Evolutionary conservation across 2,329 filamentous ascomycete species (phyloP), one percentile per base, ranked within the genome.

Genomic region (Cytospora piceae): DNA sequence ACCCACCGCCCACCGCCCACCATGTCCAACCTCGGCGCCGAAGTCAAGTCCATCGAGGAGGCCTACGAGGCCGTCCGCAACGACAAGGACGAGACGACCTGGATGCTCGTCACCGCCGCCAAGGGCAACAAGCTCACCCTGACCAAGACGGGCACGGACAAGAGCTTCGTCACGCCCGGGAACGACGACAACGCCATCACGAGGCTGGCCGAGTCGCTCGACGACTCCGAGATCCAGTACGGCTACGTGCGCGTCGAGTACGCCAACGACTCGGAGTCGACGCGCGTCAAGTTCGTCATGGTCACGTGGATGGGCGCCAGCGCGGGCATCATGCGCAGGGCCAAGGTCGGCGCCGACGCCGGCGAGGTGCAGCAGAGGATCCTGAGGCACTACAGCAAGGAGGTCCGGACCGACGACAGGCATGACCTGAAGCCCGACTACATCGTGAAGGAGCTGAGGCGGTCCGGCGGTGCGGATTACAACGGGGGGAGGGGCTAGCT

Each of bases 401-500:
- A 87, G 72, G 81, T 91, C 58, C 86, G 89, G 72, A 86, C 87
- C 2, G 79, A 81, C 67, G 86, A 89, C 71, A 81, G 79, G 76
- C 76, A 77, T 32, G 89, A 91, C 72, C 75, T 91, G 63, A 83
- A 85, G 22, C 85, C 88, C 77, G 78, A 79, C 68, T 86, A 88
- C 24, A 82, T 91, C 60, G 85, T 90, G 20, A 75, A 81, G 67
- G 78, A 83, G 72, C 76, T 90, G 77, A 79, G 88, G 75, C 88
- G 85, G 79, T 87, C 85, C 4, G 89, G 89, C 63, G 89, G 89
- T 37, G 88, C 88, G 20, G 89, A 91, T 76, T 91, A 90, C 81
- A 88, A 90, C 72, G 87, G 88, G 9, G 88, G 85, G 14, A 77
- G 87, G 69, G 87, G 85, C 11, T 87, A 66, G 85, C 11, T 87